phyloP scores from a whole-genome alignment of 495 filamentous ascomycete genomes.

The Diplogelasinospora grovesii region DNA sequence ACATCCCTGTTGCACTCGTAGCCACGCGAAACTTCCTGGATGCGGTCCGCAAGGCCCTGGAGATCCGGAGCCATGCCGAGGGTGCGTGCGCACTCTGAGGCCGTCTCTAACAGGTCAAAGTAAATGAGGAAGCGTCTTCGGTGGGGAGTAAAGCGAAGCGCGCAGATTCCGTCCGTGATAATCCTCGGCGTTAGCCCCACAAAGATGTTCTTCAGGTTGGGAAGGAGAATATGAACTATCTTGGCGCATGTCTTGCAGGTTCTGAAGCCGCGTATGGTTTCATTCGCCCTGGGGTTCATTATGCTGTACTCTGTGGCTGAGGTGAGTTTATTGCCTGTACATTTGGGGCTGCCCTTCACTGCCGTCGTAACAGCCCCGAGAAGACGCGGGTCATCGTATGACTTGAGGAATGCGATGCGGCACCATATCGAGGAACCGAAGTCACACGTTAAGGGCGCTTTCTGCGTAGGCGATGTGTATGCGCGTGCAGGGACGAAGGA shows the following conservation, averaged over 20 bases:
- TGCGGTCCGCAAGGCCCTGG: conserved; percentile 26
- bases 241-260: conserved; percentile 37
- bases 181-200: conserved; percentile 29
- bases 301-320: conserved; percentile 39
- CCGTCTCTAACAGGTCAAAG: conserved; percentile 36
- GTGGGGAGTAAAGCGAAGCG: conserved; percentile 28
- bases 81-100: conserved; percentile 29
- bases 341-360: conserved; percentile 26
- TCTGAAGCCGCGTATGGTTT: conserved; percentile 28
- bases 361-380: conserved; percentile 34
- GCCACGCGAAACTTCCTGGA: conserved; percentile 26
- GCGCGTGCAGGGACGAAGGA: conserved; percentile 33
- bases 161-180: conserved; percentile 34
- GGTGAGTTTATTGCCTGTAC: conserved; percentile 22
- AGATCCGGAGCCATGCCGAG: conserved; percentile 27
- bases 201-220: conserved; percentile 35
- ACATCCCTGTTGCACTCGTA: conserved; percentile 32
- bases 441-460: conserved; percentile 34
- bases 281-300: conserved; percentile 25
- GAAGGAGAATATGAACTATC: conserved; percentile 35
- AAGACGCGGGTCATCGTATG: conserved; percentile 32
- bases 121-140: conserved; percentile 39
- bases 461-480: too few species aligned
- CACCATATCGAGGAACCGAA: conserved; percentile 40
- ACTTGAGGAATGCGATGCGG: conserved; percentile 41